Conservation (phyloP, 2,329 filamentous ascomycete species). For the Fusarium sp. region DNA sequence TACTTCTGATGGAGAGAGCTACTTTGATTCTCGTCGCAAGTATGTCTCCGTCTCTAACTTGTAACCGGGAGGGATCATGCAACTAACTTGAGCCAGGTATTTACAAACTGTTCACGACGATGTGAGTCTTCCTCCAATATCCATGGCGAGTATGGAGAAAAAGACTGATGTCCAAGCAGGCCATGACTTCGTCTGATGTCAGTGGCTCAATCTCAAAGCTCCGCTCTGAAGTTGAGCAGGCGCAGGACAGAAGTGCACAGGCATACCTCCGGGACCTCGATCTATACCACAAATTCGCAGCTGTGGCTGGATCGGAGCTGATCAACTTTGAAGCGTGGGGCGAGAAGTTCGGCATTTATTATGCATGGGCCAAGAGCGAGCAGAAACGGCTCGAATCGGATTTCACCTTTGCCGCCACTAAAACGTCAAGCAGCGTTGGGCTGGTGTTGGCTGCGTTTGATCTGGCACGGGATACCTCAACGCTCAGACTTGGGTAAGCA, state of each 20-base stretch:
- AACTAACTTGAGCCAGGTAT: neutral
- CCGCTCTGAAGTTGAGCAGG: neutral
- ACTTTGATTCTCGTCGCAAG: neutral
- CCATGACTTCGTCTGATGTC: neutral
- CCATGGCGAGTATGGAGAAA: no score
- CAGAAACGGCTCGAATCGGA: neutral
- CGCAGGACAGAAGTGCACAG: neutral
- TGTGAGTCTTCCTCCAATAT: neutral
- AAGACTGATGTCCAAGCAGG: fast-evolving
- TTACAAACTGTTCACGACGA: neutral
- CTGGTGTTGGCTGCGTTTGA: neutral
- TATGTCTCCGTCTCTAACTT: neutral
- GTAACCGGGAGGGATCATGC: fast-evolving
- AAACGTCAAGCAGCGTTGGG: neutral
- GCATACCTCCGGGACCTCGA: neutral
- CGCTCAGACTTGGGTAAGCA: neutral
- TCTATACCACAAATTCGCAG: neutral
- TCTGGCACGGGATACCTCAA: neutral
- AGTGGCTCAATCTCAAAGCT: neutral
- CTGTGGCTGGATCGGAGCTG: neutral
- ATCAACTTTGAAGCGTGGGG: neutral
- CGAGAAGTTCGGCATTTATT: neutral
- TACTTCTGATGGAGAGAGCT: neutral
- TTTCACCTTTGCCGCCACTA: neutral
- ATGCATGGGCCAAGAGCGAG: neutral